Percentiles rank a stretch among this genome's conserved stretches.
These are phyloP conservation scores for Erythrophleum ivorense DNA, from an alignment of 331 rosid species.

Conservation along the genomic window DNA sequence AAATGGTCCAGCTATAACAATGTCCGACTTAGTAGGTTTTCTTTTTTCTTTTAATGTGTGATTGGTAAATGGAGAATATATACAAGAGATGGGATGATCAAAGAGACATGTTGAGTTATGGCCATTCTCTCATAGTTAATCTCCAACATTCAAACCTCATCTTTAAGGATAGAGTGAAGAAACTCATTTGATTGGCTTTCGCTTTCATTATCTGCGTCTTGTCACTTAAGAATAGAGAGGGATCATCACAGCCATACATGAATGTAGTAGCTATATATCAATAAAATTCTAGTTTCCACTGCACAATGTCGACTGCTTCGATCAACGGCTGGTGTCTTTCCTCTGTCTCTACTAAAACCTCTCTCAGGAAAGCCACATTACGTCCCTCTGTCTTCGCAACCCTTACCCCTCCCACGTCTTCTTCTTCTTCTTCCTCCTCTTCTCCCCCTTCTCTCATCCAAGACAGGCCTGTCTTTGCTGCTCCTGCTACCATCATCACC, in stretches of 20 bases:
- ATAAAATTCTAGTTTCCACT: constrained; percentile 12
- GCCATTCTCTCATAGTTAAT: neutral
- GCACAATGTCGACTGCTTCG: constrained; percentile 83
- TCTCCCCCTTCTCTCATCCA: constrained; percentile 79
- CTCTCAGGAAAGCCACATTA: constrained; percentile 55
- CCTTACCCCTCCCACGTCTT: constrained; percentile 33
- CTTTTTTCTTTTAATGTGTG: neutral
- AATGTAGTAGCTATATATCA: constrained; percentile 52
- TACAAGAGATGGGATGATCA: neutral
- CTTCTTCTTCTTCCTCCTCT: constrained; percentile 50
- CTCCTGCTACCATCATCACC: constrained; percentile 70
- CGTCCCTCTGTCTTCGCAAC: constrained; percentile 56
- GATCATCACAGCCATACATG: constrained; percentile 8
- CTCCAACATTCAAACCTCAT: constrained; percentile 20
- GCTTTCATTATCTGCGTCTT: constrained; percentile 64
- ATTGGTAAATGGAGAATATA: neutral
- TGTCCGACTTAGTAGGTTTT: neutral
- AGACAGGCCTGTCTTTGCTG: constrained; percentile 81
- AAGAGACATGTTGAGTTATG: neutral
- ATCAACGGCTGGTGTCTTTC: constrained; percentile 61
- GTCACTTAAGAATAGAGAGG: constrained; percentile 22
- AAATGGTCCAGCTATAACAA: neutral
- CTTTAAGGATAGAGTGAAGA: constrained; percentile 67
- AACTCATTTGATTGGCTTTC: constrained; percentile 62
- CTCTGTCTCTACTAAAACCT: constrained; percentile 51